Evolutionary conservation across 2,329 filamentous ascomycete genomes (phyloP).

Genomic region (Beauveria scarabaeidicola): DNA sequence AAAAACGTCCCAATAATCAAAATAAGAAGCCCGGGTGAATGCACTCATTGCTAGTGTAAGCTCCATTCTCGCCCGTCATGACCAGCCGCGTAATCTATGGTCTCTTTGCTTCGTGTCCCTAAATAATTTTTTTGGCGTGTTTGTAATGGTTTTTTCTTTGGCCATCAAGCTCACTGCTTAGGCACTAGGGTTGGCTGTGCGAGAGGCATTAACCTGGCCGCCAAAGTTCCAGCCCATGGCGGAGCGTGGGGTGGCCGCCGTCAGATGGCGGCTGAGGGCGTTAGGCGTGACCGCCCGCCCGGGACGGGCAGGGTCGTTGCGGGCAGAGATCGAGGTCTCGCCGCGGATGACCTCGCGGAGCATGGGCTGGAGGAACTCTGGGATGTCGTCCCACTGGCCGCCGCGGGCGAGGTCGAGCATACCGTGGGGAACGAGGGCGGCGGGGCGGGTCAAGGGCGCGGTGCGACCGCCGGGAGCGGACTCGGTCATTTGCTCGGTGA

Average conservation of each 20-base stretch:
- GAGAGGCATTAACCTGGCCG: background rate
- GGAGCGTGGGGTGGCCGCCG: conserved; percentile 6
- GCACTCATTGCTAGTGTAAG: background rate
- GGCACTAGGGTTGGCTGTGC: conserved; percentile 1
- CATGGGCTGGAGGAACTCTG: conserved; percentile 45
- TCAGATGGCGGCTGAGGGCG: conserved; percentile 12
- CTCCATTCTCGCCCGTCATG: background rate
- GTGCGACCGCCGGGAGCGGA: conserved; percentile 17
- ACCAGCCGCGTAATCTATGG: background rate
- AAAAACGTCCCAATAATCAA: background rate
- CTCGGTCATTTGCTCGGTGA: conserved; percentile 34
- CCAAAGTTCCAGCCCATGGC: conserved; percentile 3
- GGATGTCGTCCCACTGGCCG: conserved; percentile 50
- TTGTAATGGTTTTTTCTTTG: background rate
- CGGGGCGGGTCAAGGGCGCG: conserved; percentile 20
- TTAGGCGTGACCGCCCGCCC: conserved; percentile 13
- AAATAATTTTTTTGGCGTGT: conserved; percentile 6
- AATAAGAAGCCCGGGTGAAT: background rate
- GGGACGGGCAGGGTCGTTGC: background rate
- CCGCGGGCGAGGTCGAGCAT: conserved; percentile 47
- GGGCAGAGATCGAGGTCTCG: conserved; percentile 21
- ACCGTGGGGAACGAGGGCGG: conserved; percentile 38
- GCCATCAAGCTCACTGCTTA: background rate
- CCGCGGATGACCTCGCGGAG: conserved; percentile 39
- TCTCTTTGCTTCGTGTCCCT: background rate